phyloP scores from a whole-genome alignment of 2,329 filamentous ascomycete genomes.

The Penicillium sp. region DNA sequence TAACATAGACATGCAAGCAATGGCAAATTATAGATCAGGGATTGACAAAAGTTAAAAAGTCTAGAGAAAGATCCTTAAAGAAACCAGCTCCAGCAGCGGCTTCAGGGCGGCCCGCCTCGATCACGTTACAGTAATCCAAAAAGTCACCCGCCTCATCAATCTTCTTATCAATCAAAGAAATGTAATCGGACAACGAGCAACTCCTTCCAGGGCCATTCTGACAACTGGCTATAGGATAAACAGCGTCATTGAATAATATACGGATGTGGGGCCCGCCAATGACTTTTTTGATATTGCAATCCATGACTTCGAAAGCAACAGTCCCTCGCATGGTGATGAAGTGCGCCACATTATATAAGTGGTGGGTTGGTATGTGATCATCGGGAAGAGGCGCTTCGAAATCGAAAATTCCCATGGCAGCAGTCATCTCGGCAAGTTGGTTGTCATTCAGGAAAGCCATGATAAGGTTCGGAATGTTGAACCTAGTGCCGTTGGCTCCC shows the following conservation, averaged over 20 bases:
- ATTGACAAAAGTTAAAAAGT: constrained; percentile 31
- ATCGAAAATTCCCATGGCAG: constrained; percentile 63
- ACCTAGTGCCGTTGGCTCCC: constrained; percentile 30
- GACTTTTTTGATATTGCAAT: constrained; percentile 40
- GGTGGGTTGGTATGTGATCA: constrained; percentile 48
- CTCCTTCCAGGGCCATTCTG: constrained; percentile 56
- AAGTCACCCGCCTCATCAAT: constrained; percentile 53
- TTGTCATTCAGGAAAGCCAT: constrained; percentile 66
- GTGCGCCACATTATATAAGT: constrained; percentile 57
- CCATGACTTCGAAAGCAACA: constrained; percentile 63
- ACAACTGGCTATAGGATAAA: constrained; percentile 60
- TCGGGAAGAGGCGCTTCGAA: constrained; percentile 52
- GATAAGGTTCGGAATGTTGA: constrained; percentile 56
- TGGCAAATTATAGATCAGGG: constrained; percentile 16
- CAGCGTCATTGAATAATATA: constrained; percentile 61
- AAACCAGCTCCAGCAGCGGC: constrained; percentile 28
- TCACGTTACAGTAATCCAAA: constrained; percentile 32
- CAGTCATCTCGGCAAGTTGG: constrained; percentile 62
- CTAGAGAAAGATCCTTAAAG: constrained; percentile 31
- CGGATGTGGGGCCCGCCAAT: constrained; percentile 45
- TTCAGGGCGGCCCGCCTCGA: constrained; percentile 15
- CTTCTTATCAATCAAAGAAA: constrained; percentile 48
- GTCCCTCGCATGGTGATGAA: constrained; percentile 66
- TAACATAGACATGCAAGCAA: too few relatives aligned
- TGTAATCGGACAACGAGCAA: constrained; percentile 52